Evolutionary conservation across 1,284 basidiomycete species (phyloP).

Genomic region (Hymenochaete sp.): DNA sequence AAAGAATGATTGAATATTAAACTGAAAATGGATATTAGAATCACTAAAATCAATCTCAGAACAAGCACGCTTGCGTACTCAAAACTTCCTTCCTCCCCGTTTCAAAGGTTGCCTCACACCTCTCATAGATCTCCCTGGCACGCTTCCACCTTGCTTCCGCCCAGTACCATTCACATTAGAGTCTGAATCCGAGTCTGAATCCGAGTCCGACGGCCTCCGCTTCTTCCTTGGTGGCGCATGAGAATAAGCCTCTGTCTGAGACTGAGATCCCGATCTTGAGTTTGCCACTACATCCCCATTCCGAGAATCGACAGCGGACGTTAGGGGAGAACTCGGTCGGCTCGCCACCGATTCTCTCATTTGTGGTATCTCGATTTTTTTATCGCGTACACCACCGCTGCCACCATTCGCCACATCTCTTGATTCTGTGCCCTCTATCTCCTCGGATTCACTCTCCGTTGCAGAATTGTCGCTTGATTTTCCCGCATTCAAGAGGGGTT

Average conservation of each 20-base stretch:
- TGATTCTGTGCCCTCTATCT: constrained; percentile 11
- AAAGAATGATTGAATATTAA: too few relatives aligned
- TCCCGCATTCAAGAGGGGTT: too few relatives aligned
- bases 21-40: too few relatives aligned
- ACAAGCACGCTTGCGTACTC: too few relatives aligned
- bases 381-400: too few relatives aligned
- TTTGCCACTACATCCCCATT: too few relatives aligned
- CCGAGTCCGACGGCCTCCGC: constrained; percentile 13
- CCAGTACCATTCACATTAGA: constrained; percentile 20
- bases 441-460: constrained; percentile 19
- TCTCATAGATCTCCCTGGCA: constrained; percentile 31
- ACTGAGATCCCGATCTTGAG: too few relatives aligned
- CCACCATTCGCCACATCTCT: neutral
- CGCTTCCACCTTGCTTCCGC: constrained; percentile 31
- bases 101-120: constrained; percentile 64
- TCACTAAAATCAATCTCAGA: too few relatives aligned
- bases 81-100: constrained; percentile 64
- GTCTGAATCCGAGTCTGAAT: constrained; percentile 15
- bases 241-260: too few relatives aligned
- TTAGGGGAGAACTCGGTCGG: neutral
- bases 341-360: neutral
- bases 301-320: neutral
- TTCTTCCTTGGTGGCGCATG: too few relatives aligned
- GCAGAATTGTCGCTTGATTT: too few relatives aligned
- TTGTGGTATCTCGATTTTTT: too few relatives aligned